These are phyloP conservation scores for Chiua virens DNA, from an alignment of 768 basidiomycete species.

Conservation along the genomic window DNA sequence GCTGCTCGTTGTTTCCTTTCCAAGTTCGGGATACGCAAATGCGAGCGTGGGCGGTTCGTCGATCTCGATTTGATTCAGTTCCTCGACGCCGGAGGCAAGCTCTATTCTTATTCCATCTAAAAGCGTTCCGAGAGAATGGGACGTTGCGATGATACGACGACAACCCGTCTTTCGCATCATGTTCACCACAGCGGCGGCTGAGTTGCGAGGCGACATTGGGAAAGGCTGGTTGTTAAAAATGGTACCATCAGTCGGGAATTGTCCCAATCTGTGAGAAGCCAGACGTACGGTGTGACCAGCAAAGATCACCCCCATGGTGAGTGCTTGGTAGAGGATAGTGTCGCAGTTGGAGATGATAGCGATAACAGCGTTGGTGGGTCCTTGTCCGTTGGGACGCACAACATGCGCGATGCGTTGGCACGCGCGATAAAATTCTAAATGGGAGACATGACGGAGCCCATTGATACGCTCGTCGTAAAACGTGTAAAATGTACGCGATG, in stretches of 20 bases:
- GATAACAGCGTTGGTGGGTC: conserved; percentile 35
- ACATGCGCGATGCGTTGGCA: conserved; percentile 43
- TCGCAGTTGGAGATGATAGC: conserved; percentile 40
- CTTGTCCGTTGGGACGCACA: conserved; percentile 38
- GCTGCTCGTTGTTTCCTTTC: not conserved
- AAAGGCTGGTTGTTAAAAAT: conserved; percentile 26
- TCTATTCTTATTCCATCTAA: too few relatives aligned
- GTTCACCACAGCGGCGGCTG: conserved; percentile 31
- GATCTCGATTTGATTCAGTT: too few relatives aligned
- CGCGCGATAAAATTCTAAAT: conserved; percentile 46
- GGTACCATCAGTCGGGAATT: not conserved
- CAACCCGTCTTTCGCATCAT: conserved; percentile 39
- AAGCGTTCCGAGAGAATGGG: too few relatives aligned
- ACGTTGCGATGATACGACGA: conserved; percentile 38
- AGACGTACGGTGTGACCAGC: conserved; percentile 12
- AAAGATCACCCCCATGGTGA: conserved; percentile 34
- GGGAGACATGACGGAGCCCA: conserved; percentile 31
- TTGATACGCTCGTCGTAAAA: conserved; percentile 27
- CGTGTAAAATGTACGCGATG: conserved; percentile 30
- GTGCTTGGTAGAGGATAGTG: conserved; percentile 42
- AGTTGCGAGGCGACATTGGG: conserved; percentile 40
- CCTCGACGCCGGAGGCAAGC: too few relatives aligned
- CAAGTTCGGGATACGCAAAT: conserved; percentile 7
- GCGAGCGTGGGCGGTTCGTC: conserved; percentile 18
- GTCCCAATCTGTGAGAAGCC: not conserved